Conservation (phyloP, 2,329 filamentous ascomycete genomes). For the Epicoccum sorghinum region DNA sequence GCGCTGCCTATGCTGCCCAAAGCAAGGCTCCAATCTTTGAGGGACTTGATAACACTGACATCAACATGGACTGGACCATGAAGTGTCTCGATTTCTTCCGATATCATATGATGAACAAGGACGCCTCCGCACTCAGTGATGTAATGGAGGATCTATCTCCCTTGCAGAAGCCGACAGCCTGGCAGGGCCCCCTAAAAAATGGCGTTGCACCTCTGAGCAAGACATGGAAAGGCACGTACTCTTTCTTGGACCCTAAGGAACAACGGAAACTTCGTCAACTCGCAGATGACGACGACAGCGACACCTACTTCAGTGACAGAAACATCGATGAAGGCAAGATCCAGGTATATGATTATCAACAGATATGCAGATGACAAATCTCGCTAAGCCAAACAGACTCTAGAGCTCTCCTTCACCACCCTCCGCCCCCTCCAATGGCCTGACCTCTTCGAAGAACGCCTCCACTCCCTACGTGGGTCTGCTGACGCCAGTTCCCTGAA, state of each 20-base stretch:
- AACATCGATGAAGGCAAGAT: constrained; percentile 37
- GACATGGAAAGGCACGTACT: constrained; percentile 60
- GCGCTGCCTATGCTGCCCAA: constrained; percentile 50
- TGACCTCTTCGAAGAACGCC: constrained; percentile 47
- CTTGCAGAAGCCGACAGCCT: constrained; percentile 51
- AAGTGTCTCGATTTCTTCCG: constrained; percentile 61
- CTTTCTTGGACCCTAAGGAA: constrained; percentile 43
- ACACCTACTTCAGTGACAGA: constrained; percentile 37
- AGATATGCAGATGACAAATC: not conserved
- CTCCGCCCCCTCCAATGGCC: constrained; percentile 44
- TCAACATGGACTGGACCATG: constrained; percentile 56
- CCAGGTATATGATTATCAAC: constrained; percentile 26
- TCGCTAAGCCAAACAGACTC: constrained; percentile 34
- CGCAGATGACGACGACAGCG: constrained; percentile 26
- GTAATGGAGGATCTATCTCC: constrained; percentile 45
- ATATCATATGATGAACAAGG: constrained; percentile 53
- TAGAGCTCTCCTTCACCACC: constrained; percentile 41
- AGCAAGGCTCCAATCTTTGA: constrained; percentile 49
- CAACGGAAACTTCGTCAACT: constrained; percentile 25
- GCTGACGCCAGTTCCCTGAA: constrained; percentile 11
- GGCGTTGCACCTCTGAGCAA: constrained; percentile 47
- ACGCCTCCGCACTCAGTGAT: constrained; percentile 46
- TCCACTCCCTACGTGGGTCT: constrained; percentile 44
- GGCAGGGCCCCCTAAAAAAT: constrained; percentile 47
- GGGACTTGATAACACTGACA: constrained; percentile 41